Evolutionary conservation across 1,284 basidiomycete genomes (phyloP).

Genomic region (Irpex sp.): DNA sequence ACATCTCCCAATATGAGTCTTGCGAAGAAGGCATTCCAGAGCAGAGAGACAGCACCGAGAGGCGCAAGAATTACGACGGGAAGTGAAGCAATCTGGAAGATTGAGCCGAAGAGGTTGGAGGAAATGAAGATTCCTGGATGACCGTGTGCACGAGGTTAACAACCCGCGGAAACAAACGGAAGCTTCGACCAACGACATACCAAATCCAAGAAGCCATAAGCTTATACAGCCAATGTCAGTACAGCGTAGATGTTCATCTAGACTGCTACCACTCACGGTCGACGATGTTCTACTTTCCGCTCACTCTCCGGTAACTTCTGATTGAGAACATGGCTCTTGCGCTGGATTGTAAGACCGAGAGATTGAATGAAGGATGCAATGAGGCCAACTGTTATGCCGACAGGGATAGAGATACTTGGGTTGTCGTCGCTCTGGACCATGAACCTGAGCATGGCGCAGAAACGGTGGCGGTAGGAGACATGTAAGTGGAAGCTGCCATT

Average conservation of each 20-base stretch:
- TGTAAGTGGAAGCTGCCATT: constrained; percentile 5
- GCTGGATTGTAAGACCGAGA: constrained; percentile 89
- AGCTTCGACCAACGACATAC: constrained; percentile 26
- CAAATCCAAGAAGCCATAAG: constrained; percentile 84
- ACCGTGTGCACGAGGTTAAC: constrained; percentile 8
- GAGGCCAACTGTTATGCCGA: constrained; percentile 72
- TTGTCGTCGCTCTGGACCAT: constrained; percentile 20
- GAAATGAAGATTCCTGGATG: constrained; percentile 68
- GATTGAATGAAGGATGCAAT: constrained; percentile 89
- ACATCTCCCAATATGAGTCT: constrained; percentile 82
- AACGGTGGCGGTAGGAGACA: constrained; percentile 5
- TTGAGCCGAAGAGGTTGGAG: constrained; percentile 88
- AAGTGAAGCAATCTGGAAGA: constrained; percentile 93
- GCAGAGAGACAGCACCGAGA: constrained; percentile 86
- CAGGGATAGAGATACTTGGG: constrained; percentile 43
- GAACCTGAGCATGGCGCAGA: constrained; percentile 12
- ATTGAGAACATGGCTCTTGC: constrained; percentile 91
- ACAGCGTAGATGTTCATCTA: neutral
- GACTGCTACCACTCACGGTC: constrained; percentile 57
- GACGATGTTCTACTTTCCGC: constrained; percentile 67
- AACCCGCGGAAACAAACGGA: neutral
- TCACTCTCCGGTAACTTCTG: constrained; percentile 64
- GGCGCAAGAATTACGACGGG: constrained; percentile 92
- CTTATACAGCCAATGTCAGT: constrained; percentile 29
- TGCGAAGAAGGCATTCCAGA: constrained; percentile 96